Base-by-base conservation (phyloP, 2,329 filamentous ascomycete species). In the Malbranchea cinnamomea region DNA sequence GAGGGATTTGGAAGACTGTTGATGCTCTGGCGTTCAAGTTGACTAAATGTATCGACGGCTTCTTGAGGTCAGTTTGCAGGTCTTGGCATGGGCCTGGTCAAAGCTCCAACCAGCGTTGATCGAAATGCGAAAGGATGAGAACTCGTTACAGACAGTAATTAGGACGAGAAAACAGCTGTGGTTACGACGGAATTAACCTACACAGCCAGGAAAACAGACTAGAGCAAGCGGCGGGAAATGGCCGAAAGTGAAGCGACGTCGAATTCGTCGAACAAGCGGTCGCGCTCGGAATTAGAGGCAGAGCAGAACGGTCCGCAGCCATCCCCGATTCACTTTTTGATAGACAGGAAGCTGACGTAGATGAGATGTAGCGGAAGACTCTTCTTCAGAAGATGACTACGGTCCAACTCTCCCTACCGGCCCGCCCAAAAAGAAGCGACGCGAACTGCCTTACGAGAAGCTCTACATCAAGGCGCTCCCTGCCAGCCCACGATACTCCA, bases 391-490 rank as follows among this genome's bases (percentile, higher is more conserved):
- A 46, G 84, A 94, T 58, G 85, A 92, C 50, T 89, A 94, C 61
- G 89, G 89, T 24, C 89, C 89, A 16, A 78, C 87, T 43, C 70
- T 95, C 17, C 87, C 89, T 24, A 78, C 83, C 2, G 69, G 75
- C 28, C 75, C 76, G 2, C 79, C 74, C 32, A 87, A 87, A 63
- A 92, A 91, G 68, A 94, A 93, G 61, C 76, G 81, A 39, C 72
- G 85, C 45, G 81, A 81, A 44, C 73, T 98, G 2, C 83, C 82
- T 2, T 87, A 94, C 60, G 87, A 95, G 59, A 93, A 89, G 54
- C 74, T 95, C 46, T 95, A 94, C 57, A 64, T 95, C 39, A 81
- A 82, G 35, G 87, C 89, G 22, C 68, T 98, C 21, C 89, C 89
- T 4, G 71, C 71, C 29, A 80, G 82, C 12, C 48, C 67, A 21